Evolutionary conservation across 2,329 filamentous ascomycete genomes (phyloP), one percentile per base, ranked within the genome.

Genomic region (Cadophora sp.): DNA sequence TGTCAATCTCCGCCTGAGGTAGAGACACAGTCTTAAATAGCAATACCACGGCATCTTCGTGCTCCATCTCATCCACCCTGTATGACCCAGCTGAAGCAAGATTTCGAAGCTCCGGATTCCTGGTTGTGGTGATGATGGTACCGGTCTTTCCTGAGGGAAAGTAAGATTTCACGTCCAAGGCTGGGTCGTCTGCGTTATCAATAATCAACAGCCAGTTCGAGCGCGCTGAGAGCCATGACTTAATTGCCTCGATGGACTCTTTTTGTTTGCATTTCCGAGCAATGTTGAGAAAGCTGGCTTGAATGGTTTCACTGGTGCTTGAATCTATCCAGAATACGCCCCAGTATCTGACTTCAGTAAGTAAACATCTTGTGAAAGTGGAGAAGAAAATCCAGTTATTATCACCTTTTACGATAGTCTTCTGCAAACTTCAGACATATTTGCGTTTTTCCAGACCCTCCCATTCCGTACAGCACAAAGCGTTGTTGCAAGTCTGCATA

Each of bases 151-250:
- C 26, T 64, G 34, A 1, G 74, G 79, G 65, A 77, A 78, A 48
- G 68, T 78, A 58, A 62, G 70, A 53, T 65, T 70, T 68, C 68
- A 70, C 76, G 69, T 61, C 76, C 14, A 31, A n/a, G 6, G 72
- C 64, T 8, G 77, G 75, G 69, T 80, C 75, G 61, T 83, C 80
- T 0, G 79, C 80, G 67, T 83, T 83, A 70, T 83, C 80, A 27
- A 83, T 76, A 4, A 83, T 74, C n/a, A 80, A 71, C 11, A 80
- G 73, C 78, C 78, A 80, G 6, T 73, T 24, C 19, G 26, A 68
- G 12, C 74, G 62, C 4, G 24, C 56, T 3, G 70, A 40, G 9
- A 80, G 65, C 72, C 72, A 77, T 12, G 71, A 34, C 60, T 68
- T 73, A 6, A 64, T 69, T 2, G 58, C 27, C 2, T 69, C 67